Evolutionary conservation across 495 filamentous ascomycete species (phyloP), one percentile per base, ranked within the genome.

Genomic region (Geoglossum glabrum): DNA sequence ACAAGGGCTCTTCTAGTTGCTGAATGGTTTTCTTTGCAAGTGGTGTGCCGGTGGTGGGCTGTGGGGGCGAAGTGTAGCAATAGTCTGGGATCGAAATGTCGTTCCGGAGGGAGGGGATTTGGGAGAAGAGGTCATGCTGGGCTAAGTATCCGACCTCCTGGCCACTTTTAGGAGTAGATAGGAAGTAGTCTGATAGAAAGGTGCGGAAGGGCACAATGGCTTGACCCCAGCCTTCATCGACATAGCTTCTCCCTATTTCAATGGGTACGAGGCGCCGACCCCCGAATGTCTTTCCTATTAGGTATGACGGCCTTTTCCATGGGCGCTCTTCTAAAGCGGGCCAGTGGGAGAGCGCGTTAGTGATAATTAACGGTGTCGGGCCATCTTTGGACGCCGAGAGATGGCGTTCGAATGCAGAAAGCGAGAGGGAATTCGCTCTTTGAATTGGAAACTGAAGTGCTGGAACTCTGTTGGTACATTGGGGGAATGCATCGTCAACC

Each of bases 191-290:
- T n/a, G 71, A 63, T 34, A 93, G 65, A 62, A 96, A 95, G 11
- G 86, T 74, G 45, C 70, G 68, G 59, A 97, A 93, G 3, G 79
- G 68, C 13, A 96, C 76, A 34, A 97, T 81, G 58, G 76, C 76
- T 66, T 99, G 92, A 0, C 83, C 81, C 92, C 93, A 99, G 15
- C 74, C 81, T 23, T 77, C 78, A 59, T 92, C 86, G 8, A 87
- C 90, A 62, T 99, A 99, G 61, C 80, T 86, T 51, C 86, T 72
- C 7, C 92, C 92, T n/a, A 94, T 65, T 66, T 99, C 92, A 15
- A 97, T 75, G 0, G 92, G 92, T 0, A 97, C 82, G 1, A 95
- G 76, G 43, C 92, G 75, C 26, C 80, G 74, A 0, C 93, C 92
- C 10, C 71, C 73, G 45, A 95, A 77, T 0, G 92, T 97, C 47